Base-by-base conservation (phyloP, 768 basidiomycete genomes). In the Trametes gibbosa region DNA sequence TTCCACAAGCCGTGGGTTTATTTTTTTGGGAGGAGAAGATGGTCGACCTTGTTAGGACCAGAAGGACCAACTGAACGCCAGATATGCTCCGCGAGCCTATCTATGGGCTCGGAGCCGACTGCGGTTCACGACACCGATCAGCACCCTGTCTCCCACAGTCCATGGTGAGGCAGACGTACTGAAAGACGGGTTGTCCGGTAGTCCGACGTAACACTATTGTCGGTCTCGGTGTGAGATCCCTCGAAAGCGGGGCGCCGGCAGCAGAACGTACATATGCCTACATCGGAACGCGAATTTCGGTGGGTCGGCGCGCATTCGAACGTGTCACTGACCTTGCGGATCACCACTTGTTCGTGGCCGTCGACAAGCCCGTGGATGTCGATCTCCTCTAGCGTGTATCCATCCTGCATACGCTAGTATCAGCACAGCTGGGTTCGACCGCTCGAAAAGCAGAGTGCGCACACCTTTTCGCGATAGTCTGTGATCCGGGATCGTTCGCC, bases 181-280 rank as follows among this genome's bases (percentile, higher is more conserved):
- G 70, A 98, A 97, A 0, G 92, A 93, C 0, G 92, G 91, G 63
- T 96, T 97, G 62, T 92, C 86, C 13, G 84, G 84, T 42, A 84
- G 81, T 3, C 94, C 95, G 7, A 97, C 91, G 68, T 96, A 98
- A 58, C 92, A 90, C 84, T 92, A n/a, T n/a, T n/a, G n/a, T n/a
- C n/a, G n/a, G n/a, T n/a, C n/a, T n/a, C n/a, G n/a, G n/a, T n/a
- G n/a, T n/a, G n/a, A n/a, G n/a, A 10, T 32, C 10, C 29, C 4
- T 32, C 4, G 49, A 16, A 0, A 29, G 17, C 47, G 27, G 41
- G 13, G 42, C 17, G 3, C 25, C 10, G 17, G n/a, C 3, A 2
- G 8, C 21, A 2, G 23, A 21, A 16, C 24, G 7, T 41, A 52
- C 49, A 21, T 46, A 45, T 12, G 57, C 56, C 56, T 58, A 25